Evolutionary conservation across 441 rosid species (phyloP).

Genomic region (Eugenia klotzschiana): DNA sequence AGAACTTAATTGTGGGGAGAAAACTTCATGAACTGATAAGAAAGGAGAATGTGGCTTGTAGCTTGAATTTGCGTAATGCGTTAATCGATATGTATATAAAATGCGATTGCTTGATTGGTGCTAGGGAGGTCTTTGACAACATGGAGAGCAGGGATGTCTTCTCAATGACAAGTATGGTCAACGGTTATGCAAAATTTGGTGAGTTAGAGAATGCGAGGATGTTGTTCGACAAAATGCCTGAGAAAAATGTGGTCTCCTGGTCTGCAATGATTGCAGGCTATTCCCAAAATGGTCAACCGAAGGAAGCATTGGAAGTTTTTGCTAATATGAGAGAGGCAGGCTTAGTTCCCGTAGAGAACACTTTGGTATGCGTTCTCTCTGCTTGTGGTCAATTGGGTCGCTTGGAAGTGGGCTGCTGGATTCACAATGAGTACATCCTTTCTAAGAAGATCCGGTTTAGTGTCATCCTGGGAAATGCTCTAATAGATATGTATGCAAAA

Average conservation of each 20-base stretch:
- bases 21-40: background rate
- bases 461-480: conserved; percentile 4
- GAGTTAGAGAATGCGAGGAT: background rate
- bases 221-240: conserved; percentile 7
- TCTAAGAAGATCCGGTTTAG: background rate
- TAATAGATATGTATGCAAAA: conserved; percentile 7
- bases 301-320: conserved; percentile 5
- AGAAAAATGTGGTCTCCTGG: conserved; percentile 7
- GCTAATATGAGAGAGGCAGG: background rate
- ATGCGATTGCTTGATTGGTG: conserved; percentile 4
- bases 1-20: background rate
- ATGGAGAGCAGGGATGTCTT: conserved; percentile 7
- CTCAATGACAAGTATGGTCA: conserved; percentile 12
- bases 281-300: conserved; percentile 6
- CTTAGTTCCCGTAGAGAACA: background rate
- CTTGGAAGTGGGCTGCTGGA: background rate
- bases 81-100: conserved; percentile 7
- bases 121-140: conserved; percentile 1
- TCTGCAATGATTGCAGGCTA: conserved; percentile 10
- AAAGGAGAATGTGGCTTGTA: background rate
- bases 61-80: background rate
- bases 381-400: conserved; percentile 10
- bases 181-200: conserved; percentile 5
- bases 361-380: conserved; percentile 6
- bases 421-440: background rate